A percentile compares a stretch with the other conserved stretches of the same genome.
Conservation (phyloP, 495 filamentous ascomycete genomes). For the Neurospora terricola region DNA sequence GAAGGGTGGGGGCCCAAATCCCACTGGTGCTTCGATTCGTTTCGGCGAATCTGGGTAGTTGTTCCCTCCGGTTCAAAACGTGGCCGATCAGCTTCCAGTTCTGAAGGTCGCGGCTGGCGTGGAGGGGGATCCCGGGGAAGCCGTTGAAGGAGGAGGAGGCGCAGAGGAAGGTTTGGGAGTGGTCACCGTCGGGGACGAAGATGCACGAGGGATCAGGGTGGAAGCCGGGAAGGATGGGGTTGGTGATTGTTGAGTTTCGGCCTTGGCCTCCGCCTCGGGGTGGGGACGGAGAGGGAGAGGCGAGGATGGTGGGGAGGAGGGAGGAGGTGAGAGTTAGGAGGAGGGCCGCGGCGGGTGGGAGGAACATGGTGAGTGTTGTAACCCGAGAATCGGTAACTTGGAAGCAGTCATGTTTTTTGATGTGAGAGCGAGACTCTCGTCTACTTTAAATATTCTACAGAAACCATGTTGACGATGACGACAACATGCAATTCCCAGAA, state of each 20-base stretch:
- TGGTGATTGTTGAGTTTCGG: slow-evolving; percentile 29
- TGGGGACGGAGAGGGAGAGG: background rate
- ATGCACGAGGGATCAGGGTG: slow-evolving; percentile 48
- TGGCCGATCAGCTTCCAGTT: slow-evolving; percentile 43
- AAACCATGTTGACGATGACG: background rate
- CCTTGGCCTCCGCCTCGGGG: background rate
- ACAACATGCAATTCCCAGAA: background rate
- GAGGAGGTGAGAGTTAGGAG: background rate
- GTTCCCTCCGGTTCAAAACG: slow-evolving; percentile 18
- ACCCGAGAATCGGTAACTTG: background rate
- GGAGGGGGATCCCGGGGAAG: slow-evolving; percentile 44
- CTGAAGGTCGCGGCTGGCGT: slow-evolving; percentile 41
- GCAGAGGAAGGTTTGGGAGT: slow-evolving; percentile 38
- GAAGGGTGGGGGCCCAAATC: slow-evolving; percentile 33
- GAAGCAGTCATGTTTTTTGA: no score
- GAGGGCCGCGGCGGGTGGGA: background rate
- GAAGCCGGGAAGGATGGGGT: slow-evolving; percentile 47
- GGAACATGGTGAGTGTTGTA: background rate
- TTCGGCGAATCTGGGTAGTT: slow-evolving; percentile 16
- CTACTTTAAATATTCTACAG: no score
- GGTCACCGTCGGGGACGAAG: slow-evolving; percentile 35
- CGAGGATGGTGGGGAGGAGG: background rate
- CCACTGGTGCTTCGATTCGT: slow-evolving; percentile 28
- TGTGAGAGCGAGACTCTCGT: no score
- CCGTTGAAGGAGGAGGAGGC: slow-evolving; percentile 44